Evolutionary conservation across 2,329 filamentous ascomycete genomes (phyloP), one percentile per base, ranked within the genome.

Genomic region (Verticillium albo-atrum): DNA sequence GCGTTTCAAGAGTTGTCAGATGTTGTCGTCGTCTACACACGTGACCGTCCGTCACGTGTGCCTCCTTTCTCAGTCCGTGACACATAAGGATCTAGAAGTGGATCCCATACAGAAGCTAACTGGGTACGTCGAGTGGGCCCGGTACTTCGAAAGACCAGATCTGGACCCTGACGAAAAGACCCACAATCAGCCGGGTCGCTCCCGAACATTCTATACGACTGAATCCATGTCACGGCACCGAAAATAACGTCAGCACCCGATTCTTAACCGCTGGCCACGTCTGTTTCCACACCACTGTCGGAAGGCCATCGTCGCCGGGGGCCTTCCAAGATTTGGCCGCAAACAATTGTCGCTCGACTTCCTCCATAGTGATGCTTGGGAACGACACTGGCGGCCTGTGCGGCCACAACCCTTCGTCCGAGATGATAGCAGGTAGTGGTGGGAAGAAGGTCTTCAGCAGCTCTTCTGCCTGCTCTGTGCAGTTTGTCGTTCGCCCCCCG

Each of bases 381-480:
- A 63, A 37, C 34, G 34, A 37, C 17, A 37, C 34, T 37, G 34
- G 34, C 34, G 34, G 34, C 34, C 34, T 37, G 34, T 65, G 57
- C n/a, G 59, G 63, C 57, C 62, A 42, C 37, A 59, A 42, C 1
- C 62, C 62, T 62, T 65, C 65, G 15, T 65, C 61, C n/a, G 64
- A 61, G 55, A 67, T 65, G 23, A 56, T 15, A 1, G 57, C 47
- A 30, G 63, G 63, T 15, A 65, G 56, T 9, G 63, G 58, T 37
- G 64, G 63, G 56, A 67, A 67, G 58, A 67, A 67, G 6, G 60
- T 60, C 26, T 51, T 32, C 15, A 67, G 42, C 56, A 67, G 55
- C 53, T 67, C 64, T 53, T 64, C 58, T 17, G 61, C 63, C 51
- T 66, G 60, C 17, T 66, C 62, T 23, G 27, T 59, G 2, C 53